Evolutionary conservation across 2,329 filamentous ascomycete genomes (phyloP), one percentile per base, ranked within the genome.

Genomic region (Tolypocladium paradoxum): DNA sequence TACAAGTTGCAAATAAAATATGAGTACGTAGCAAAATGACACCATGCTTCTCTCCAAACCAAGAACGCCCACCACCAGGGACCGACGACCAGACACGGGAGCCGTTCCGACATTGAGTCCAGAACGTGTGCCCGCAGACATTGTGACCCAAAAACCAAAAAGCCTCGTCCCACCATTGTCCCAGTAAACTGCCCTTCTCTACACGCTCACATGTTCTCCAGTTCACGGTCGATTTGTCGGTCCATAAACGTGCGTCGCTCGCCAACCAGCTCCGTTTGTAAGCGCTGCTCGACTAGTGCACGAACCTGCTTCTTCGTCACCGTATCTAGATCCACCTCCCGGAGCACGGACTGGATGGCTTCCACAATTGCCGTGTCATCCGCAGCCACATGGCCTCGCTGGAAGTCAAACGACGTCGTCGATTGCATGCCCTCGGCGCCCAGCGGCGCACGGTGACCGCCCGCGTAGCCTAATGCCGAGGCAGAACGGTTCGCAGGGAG

Each of bases 261-360:
- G 24, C 90, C 91, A 0, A 81, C 77, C 54, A 97, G 77, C 68
- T 96, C 90, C 5, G 88, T 92, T 73, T 96, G 92, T 57, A 99
- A 73, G 63, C 91, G 82, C 74, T 96, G 90, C 73, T 99, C 93
- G 14, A 96, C 90, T 46, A 97, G 78, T 4, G 88, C 91, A 50
- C 88, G 81, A 53, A 93, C 86, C 73, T 97, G 92, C 75, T 99
- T 99, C 83, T 97, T 99, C 7, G 93, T 99, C 48, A 97, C 89
- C n/a, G 81, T 92, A 68, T 99, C 93, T 43, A 99, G 77, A 68
- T 99, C 92, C 0, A 96, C 90, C 64, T 96, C 92, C 18, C 78
- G 73, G 57, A 99, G 76, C 61, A 93, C 93, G 50, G 79, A 76
- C 63, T 90, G 87, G 57, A 97, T 92, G 1, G 88, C 87, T 56